A percentile compares a stretch with the other conserved stretches of the same genome.
phyloP scores from a whole-genome alignment of 345 rosid genomes.

The Salix suchowensis region DNA sequence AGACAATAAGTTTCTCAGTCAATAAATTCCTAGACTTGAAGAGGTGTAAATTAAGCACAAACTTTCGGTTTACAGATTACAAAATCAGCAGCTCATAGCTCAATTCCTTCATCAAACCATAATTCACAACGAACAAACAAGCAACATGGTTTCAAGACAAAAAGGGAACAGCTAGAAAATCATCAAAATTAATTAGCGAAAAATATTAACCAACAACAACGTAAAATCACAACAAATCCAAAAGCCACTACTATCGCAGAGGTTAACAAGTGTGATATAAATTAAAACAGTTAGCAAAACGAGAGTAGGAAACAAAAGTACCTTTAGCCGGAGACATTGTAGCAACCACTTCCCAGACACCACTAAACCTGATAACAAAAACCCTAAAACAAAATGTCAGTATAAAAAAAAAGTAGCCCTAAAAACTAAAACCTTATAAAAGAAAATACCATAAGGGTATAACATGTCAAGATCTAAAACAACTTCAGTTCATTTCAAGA shows the following conservation, averaged over 20 bases:
- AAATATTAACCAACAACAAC: not conserved
- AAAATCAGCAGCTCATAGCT: not conserved
- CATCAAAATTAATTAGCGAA: not conserved
- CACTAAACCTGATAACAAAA: not conserved
- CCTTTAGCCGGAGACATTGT: conserved; percentile 45
- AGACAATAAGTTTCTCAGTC: not conserved
- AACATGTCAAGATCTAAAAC: not conserved
- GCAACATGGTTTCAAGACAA: not conserved
- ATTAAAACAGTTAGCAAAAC: not conserved
- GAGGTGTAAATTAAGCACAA: not conserved
- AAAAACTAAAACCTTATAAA: not conserved
- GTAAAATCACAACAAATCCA: not conserved
- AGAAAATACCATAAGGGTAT: not conserved
- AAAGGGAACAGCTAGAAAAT: not conserved
- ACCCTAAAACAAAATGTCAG: not conserved
- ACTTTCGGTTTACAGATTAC: not conserved
- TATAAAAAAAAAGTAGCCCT: too few relatives aligned
- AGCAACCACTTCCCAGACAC: not conserved
- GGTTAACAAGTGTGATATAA: not conserved
- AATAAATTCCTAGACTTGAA: not conserved
- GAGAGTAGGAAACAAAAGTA: not conserved
- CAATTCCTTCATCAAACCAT: not conserved
- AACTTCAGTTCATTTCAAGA: not conserved
- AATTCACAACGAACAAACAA: not conserved
- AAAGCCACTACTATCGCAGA: not conserved